Evolutionary conservation across 164 flowering plant species (phyloP).

Genomic region (Hamamelis virginiana): DNA sequence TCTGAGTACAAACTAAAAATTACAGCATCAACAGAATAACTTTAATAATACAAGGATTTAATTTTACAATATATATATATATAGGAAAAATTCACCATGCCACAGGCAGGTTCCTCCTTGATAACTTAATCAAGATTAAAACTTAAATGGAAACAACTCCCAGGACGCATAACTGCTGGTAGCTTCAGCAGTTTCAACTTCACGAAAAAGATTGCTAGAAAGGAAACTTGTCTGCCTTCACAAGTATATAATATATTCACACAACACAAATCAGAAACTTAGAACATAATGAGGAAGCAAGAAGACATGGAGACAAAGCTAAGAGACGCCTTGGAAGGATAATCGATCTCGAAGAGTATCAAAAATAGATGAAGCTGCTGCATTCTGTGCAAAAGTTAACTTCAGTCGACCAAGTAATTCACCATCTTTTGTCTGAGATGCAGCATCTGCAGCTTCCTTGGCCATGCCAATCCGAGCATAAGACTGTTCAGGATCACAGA

Average conservation of each 20-base stretch:
- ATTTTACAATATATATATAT: no score
- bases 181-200: no score
- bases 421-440: constrained; percentile 90
- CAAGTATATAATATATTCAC: background rate
- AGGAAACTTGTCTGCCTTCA: no score
- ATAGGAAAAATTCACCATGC: no score
- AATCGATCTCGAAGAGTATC: constrained; percentile 73
- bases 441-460: constrained; percentile 98
- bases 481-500: constrained; percentile 40
- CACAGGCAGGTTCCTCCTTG: no score
- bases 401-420: constrained; percentile 86
- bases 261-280: background rate
- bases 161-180: no score
- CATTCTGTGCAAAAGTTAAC: constrained; percentile 70
- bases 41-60: no score
- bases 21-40: no score
- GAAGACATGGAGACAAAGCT: constrained; percentile 12
- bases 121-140: no score
- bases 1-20: no score
- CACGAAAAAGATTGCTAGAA: no score
- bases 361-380: constrained; percentile 87
- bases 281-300: background rate
- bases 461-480: constrained; percentile 97
- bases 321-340: constrained; percentile 70
- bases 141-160: no score